A percentile compares a stretch with the other conserved stretches of the same genome.
These are phyloP conservation scores for Iberis amara DNA, from an alignment of 441 rosid genomes.

Conservation along the genomic window DNA sequence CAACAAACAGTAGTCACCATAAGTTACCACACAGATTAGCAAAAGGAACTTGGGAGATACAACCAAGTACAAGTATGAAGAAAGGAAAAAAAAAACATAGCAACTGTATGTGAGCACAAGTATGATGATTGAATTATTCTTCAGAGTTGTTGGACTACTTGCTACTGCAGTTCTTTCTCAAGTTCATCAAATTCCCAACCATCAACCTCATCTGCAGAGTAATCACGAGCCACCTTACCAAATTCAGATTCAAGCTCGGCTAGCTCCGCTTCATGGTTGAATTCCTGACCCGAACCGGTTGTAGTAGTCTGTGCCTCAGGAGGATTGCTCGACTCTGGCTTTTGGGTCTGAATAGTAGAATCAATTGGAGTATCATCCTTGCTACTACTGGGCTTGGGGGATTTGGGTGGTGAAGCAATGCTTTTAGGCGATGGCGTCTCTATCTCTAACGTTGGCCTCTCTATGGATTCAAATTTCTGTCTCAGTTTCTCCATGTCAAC, in stretches of 20 bases:
- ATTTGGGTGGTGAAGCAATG: conserved; percentile 29
- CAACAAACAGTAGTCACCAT: conserved; percentile 19
- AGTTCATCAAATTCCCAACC: conserved; percentile 99
- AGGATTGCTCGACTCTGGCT: conserved; percentile 36
- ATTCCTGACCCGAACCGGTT: conserved; percentile 34
- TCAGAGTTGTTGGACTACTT: conserved; percentile 9
- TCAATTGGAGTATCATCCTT: conserved; percentile 11
- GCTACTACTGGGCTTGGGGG: conserved; percentile 28
- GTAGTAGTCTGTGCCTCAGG: conserved; percentile 27
- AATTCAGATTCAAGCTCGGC: conserved; percentile 91
- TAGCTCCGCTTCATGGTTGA: conserved; percentile 78
- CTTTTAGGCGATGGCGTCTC: conserved; percentile 51
- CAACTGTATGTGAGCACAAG: conserved; percentile 15
- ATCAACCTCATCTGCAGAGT: conserved; percentile 70
- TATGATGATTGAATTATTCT: conserved; percentile 19
- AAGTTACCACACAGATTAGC: conserved; percentile 20
- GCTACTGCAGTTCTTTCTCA: conserved; percentile 63
- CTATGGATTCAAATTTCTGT: conserved; percentile 70
- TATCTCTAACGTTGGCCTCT: conserved; percentile 73
- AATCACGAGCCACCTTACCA: conserved; percentile 73
- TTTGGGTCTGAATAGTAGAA: conserved; percentile 30
- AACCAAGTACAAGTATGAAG: not conserved
- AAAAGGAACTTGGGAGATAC: conserved; percentile 15
- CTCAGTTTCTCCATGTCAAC: conserved; percentile 72
- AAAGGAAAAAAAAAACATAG: conserved; percentile 4